These are phyloP conservation scores for Xerocomellus chrysenteron DNA, from an alignment of 768 basidiomycete genomes.

Conservation along the genomic window DNA sequence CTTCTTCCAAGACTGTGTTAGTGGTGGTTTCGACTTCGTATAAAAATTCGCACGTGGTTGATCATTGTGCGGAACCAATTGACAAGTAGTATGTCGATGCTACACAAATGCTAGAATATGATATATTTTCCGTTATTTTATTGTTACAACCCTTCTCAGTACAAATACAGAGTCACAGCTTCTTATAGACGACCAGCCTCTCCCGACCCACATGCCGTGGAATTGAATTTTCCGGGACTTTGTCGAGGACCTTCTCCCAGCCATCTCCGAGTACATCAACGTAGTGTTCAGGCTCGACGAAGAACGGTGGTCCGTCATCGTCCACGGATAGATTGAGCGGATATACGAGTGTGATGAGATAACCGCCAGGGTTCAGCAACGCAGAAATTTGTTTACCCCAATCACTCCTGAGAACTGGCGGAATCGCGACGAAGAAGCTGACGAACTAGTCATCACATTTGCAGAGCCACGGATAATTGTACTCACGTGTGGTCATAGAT, in stretches of 20 bases:
- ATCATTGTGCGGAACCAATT: not conserved
- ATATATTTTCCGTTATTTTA: not conserved
- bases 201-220: constrained; percentile 46
- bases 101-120: no score
- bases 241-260: constrained; percentile 56
- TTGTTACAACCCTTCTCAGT: not conserved
- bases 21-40: not conserved
- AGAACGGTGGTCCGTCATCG: constrained; percentile 62
- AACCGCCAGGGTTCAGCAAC: constrained; percentile 60
- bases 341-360: constrained; percentile 58
- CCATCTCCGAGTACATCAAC: constrained; percentile 45
- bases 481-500: constrained; percentile 19
- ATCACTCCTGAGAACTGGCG: constrained; percentile 46
- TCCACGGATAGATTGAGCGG: constrained; percentile 50
- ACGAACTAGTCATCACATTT: not conserved
- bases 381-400: constrained; percentile 61
- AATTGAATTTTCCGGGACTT: constrained; percentile 47
- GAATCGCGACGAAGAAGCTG: constrained; percentile 66
- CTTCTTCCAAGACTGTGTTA: not conserved
- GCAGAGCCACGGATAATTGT: not conserved
- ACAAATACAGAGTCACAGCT: not conserved
- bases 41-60: constrained; percentile 18
- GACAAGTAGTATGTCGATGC: not conserved
- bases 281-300: constrained; percentile 57
- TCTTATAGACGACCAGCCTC: constrained; percentile 43